Evolutionary conservation across 352 stramenopile species (phyloP).

Genomic region (Aphanomyces invadans): DNA sequence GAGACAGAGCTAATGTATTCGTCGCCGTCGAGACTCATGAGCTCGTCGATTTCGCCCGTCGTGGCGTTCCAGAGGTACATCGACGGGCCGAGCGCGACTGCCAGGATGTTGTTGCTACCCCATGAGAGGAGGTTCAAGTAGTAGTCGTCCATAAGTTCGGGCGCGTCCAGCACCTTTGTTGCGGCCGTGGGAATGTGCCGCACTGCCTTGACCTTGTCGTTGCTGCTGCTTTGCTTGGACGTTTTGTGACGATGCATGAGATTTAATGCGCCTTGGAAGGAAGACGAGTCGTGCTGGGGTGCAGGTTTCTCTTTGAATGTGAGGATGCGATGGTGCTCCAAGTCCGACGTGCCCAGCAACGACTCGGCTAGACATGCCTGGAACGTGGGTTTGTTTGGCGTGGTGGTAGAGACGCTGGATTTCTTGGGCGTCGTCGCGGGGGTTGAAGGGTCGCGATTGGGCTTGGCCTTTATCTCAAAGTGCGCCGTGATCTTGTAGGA

Average conservation of each 20-base stretch:
- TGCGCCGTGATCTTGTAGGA: conserved; percentile 25
- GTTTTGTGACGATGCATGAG: conserved; percentile 95
- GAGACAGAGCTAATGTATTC: conserved; percentile 88
- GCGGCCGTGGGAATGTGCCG: conserved; percentile 95
- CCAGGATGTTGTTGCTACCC: conserved; percentile 85
- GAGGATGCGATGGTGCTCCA: conserved; percentile 91
- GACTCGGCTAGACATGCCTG: conserved; percentile 73
- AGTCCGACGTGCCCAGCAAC: conserved; percentile 66
- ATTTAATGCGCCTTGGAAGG: conserved; percentile 94
- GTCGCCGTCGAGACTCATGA: conserved; percentile 83
- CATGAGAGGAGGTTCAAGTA: conserved; percentile 93
- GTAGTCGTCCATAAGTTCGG: conserved; percentile 91
- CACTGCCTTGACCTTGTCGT: conserved; percentile 77
- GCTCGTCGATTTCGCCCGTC: conserved; percentile 83
- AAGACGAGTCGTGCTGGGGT: conserved; percentile 84
- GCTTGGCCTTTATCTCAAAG: conserved; percentile 31
- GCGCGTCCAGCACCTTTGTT: conserved; percentile 90
- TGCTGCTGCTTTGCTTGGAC: conserved; percentile 45
- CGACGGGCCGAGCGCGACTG: conserved; percentile 81
- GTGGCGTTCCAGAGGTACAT: conserved; percentile 92
- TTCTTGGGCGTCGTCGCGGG: conserved; percentile 4
- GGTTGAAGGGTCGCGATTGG: neutral
- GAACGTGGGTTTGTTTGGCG: conserved; percentile 36
- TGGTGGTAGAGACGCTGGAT: neutral
- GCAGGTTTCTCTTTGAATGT: conserved; percentile 94